Evolutionary conservation across 192 early-diverging fungal species (phyloP).

Genomic region (Mortierella antarctica): DNA sequence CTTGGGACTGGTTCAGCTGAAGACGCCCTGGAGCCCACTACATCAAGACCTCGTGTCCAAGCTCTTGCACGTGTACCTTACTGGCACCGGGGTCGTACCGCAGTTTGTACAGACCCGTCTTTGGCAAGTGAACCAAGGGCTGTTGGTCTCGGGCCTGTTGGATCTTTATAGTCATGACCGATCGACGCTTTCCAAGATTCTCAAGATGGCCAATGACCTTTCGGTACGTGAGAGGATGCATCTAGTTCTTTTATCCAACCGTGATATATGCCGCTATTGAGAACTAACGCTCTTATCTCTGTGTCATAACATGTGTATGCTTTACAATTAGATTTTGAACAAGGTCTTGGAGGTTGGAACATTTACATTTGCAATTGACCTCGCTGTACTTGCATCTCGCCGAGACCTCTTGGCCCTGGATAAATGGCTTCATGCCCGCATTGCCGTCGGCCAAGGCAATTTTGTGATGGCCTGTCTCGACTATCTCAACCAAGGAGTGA

Average conservation of each 20-base stretch:
- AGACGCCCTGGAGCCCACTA: constrained; percentile 60
- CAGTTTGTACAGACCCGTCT: constrained; percentile 74
- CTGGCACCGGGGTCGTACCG: constrained; percentile 67
- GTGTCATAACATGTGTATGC: not conserved
- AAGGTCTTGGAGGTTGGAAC: constrained; percentile 75
- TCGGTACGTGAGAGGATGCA: constrained; percentile 61
- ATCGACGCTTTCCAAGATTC: constrained; percentile 62
- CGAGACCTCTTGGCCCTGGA: constrained; percentile 85
- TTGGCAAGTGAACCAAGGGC: constrained; percentile 71
- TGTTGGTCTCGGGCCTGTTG: constrained; percentile 72
- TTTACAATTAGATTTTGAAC: constrained; percentile 66
- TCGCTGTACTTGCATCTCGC: constrained; percentile 82
- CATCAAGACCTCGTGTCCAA: constrained; percentile 73
- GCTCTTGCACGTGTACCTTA: constrained; percentile 73
- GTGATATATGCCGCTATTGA: not conserved
- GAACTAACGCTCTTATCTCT: not conserved
- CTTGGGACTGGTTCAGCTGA: constrained; percentile 73
- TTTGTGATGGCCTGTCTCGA: constrained; percentile 82
- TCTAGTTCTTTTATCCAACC: not conserved
- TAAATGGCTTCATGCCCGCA: constrained; percentile 85
- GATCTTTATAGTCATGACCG: constrained; percentile 81
- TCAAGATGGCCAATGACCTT: constrained; percentile 85
- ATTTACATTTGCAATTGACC: constrained; percentile 78
- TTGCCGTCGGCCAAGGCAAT: constrained; percentile 67
- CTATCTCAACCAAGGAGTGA: constrained; percentile 75